phyloP scores from a whole-genome alignment of 805 yeast species.

The Millerago galiae region DNA sequence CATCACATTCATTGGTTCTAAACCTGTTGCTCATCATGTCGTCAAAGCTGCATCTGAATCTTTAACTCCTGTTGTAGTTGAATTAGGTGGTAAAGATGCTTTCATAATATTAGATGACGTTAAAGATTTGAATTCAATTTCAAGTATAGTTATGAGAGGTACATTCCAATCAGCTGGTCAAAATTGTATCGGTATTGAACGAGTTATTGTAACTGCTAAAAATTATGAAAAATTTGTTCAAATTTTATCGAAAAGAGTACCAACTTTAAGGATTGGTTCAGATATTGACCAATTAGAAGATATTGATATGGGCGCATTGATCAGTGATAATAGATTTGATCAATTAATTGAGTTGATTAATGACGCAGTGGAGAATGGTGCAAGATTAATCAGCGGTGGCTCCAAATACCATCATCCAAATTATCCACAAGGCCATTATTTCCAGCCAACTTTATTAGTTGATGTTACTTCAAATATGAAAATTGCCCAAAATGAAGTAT shows the following conservation, averaged over 20 bases:
- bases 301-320: constrained; percentile 95
- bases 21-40: constrained; percentile 87
- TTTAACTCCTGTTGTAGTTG: constrained; percentile 93
- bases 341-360: constrained; percentile 58
- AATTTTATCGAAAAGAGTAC: constrained; percentile 52
- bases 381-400: constrained; percentile 77
- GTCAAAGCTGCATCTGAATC: constrained; percentile 75
- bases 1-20: constrained; percentile 93
- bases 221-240: constrained; percentile 59
- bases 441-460: constrained; percentile 79
- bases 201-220: constrained; percentile 75
- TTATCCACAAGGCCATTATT: constrained; percentile 93
- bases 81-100: constrained; percentile 95
- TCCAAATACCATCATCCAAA: constrained; percentile 76
- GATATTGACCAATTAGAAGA: constrained; percentile 87
- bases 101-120: constrained; percentile 81
- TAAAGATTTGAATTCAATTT: constrained; percentile 45
- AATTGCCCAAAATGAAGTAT: constrained; percentile 85
- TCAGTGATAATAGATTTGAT: constrained; percentile 69
- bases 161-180: constrained; percentile 97
- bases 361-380: constrained; percentile 79
- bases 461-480: constrained; percentile 75
- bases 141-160: constrained; percentile 88
- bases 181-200: constrained; percentile 95
- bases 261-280: constrained; percentile 70